These are phyloP conservation scores for Amyloporia xantha DNA, from an alignment of 768 basidiomycete species.

Conservation along the genomic window DNA sequence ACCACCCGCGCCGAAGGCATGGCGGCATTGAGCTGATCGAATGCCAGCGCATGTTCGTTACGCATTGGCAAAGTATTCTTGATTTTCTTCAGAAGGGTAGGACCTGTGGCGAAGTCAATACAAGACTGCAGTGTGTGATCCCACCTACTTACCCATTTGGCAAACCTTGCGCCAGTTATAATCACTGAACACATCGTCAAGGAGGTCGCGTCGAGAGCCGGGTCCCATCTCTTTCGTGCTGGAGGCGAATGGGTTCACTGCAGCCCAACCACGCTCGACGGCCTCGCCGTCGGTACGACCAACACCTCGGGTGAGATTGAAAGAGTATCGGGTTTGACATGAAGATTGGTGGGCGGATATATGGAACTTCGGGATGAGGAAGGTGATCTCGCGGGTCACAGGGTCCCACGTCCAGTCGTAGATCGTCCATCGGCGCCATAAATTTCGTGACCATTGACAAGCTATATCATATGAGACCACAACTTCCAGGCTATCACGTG, in stretches of 20 bases:
- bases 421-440: background rate
- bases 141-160: constrained; percentile 19
- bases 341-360: constrained; percentile 25
- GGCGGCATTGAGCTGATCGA: too few relatives aligned
- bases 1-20: too few relatives aligned
- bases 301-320: constrained; percentile 24
- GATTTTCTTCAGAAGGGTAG: too few relatives aligned
- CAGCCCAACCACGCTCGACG: constrained; percentile 32
- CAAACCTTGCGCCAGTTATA: constrained; percentile 31
- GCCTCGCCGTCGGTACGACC: constrained; percentile 31
- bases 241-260: constrained; percentile 23
- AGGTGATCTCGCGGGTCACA: constrained; percentile 3
- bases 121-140: too few relatives aligned
- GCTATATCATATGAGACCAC: constrained; percentile 19
- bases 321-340: constrained; percentile 26
- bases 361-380: constrained; percentile 33
- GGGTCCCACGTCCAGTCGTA: constrained; percentile 1
- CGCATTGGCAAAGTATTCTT: too few relatives aligned
- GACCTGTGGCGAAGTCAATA: too few relatives aligned
- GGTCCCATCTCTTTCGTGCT: constrained; percentile 34
- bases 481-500: background rate
- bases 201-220: constrained; percentile 24
- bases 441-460: constrained; percentile 19
- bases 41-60: too few relatives aligned
- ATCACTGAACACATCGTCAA: constrained; percentile 33